Conservation (phyloP, 2,329 filamentous ascomycete species). For the Exophiala mesophila region DNA sequence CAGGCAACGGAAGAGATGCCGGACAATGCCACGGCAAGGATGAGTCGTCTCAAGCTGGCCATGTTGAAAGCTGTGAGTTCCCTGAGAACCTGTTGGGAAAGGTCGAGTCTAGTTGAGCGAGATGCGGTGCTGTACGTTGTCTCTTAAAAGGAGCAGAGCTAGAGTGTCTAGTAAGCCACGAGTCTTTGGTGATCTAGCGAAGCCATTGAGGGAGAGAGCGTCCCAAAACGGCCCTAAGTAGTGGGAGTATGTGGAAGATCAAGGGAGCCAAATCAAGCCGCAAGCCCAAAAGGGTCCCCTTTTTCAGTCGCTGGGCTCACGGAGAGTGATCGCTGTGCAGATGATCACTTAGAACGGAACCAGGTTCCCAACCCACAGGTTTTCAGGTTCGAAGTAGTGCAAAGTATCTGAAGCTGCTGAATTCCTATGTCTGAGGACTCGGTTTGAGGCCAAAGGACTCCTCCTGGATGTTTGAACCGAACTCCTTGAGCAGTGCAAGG, state of each 20-base stretch:
- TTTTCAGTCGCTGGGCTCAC: conserved; percentile 11
- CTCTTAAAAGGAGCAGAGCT: no score
- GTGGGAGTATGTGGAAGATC: conserved; percentile 11
- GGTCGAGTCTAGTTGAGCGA: no score
- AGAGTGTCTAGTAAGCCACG: no score
- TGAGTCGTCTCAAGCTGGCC: neutral
- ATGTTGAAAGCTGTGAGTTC: conserved; percentile 2
- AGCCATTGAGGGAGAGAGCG: no score
- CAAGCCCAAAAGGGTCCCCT: conserved; percentile 5
- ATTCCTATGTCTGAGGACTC: neutral
- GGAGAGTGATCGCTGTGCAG: conserved; percentile 6
- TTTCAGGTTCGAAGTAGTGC: neutral
- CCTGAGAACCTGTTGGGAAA: conserved; percentile 1
- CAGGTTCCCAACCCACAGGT: neutral
- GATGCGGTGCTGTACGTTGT: no score
- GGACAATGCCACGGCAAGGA: conserved; percentile 1
- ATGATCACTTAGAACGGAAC: conserved; percentile 5
- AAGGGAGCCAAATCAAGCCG: conserved; percentile 7
- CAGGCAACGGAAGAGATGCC: conserved; percentile 5
- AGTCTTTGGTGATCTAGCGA: no score
- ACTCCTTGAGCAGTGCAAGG: conserved; percentile 13
- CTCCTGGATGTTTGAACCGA: conserved; percentile 8
- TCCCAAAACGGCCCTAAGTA: no score
- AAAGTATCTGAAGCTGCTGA: neutral
- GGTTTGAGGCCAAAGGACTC: neutral